These are phyloP conservation scores for Ustilago trichophora DNA, from an alignment of 1,284 basidiomycete species.

Conservation along the genomic window DNA sequence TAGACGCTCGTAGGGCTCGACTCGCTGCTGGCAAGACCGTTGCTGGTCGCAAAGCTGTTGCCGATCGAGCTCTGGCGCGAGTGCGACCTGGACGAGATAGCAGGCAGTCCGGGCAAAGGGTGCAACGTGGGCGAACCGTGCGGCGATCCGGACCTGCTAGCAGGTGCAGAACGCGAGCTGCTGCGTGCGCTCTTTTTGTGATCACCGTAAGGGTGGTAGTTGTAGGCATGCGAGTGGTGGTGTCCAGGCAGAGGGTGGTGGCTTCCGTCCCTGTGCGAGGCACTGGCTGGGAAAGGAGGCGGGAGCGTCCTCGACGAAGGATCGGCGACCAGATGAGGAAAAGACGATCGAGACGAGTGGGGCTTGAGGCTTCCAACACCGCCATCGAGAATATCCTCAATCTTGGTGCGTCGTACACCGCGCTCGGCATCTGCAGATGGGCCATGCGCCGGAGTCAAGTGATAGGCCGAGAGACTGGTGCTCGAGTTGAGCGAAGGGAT, in stretches of 20 bases:
- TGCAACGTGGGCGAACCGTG: conserved; percentile 48
- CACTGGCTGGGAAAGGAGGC: conserved; percentile 43
- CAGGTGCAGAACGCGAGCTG: conserved; percentile 55
- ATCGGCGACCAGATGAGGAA: conserved; percentile 39
- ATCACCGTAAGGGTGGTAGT: conserved; percentile 54
- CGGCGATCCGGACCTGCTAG: conserved; percentile 47
- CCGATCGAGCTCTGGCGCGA: conserved; percentile 49
- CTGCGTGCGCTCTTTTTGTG: conserved; percentile 39
- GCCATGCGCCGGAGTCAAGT: conserved; percentile 37
- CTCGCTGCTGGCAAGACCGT: conserved; percentile 34
- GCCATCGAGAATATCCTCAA: conserved; percentile 51
- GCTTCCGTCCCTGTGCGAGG: conserved; percentile 32
- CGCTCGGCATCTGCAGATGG: conserved; percentile 22
- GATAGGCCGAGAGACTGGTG: conserved; percentile 52
- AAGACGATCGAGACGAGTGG: conserved; percentile 32
- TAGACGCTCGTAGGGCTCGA: conserved; percentile 43
- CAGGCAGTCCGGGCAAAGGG: conserved; percentile 17
- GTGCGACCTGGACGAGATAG: conserved; percentile 36
- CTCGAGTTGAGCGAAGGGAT: conserved; percentile 43
- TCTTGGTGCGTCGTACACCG: conserved; percentile 27
- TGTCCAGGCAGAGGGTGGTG: conserved; percentile 46
- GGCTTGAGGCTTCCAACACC: conserved; percentile 40
- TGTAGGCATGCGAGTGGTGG: conserved; percentile 42
- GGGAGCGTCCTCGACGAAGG: conserved; percentile 50
- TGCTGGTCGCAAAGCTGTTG: conserved; percentile 29